Conservation (phyloP, 345 rosid species). For the Pseudoturritis turrita region DNA sequence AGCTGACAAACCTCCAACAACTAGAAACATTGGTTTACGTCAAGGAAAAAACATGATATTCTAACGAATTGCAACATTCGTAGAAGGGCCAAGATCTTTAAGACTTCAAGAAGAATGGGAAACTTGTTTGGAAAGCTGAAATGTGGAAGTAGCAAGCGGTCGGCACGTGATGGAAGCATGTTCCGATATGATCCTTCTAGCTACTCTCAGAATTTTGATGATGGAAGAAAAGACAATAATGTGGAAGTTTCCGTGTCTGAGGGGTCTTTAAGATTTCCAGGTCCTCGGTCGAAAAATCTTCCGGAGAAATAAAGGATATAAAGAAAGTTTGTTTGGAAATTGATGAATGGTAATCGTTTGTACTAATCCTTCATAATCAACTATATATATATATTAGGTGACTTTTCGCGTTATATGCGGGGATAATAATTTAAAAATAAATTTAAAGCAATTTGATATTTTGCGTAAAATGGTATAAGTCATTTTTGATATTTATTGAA, state of each 20-base stretch:
- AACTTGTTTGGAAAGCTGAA: slow-evolving; percentile 4
- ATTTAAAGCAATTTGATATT: no score
- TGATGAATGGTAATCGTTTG: not conserved
- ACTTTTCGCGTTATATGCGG: no score
- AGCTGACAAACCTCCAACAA: not conserved
- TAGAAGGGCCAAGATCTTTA: not conserved
- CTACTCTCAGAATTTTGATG: slow-evolving; percentile 19
- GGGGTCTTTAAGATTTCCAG: not conserved
- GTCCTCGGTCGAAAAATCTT: not conserved
- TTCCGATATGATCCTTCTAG: slow-evolving; percentile 22
- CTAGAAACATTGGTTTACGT: not conserved
- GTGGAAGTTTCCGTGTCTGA: not conserved
- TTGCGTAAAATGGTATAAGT: no score
- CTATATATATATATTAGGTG: not conserved
- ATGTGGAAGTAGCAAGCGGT: not conserved
- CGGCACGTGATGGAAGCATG: not conserved
- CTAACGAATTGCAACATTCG: not conserved
- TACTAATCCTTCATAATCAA: not conserved
- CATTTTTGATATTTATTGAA: no score
- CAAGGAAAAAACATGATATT: not conserved
- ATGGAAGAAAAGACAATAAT: slow-evolving; percentile 1
- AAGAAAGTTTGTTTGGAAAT: not conserved
- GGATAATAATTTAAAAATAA: no score
- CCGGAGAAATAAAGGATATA: not conserved
- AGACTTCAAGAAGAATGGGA: slow-evolving; percentile 9